A percentile compares a stretch with the other conserved stretches of the same genome.
These are phyloP conservation scores for Erigeron canadensis DNA, from an alignment of 129 eudicot species.

Conservation along the genomic window DNA sequence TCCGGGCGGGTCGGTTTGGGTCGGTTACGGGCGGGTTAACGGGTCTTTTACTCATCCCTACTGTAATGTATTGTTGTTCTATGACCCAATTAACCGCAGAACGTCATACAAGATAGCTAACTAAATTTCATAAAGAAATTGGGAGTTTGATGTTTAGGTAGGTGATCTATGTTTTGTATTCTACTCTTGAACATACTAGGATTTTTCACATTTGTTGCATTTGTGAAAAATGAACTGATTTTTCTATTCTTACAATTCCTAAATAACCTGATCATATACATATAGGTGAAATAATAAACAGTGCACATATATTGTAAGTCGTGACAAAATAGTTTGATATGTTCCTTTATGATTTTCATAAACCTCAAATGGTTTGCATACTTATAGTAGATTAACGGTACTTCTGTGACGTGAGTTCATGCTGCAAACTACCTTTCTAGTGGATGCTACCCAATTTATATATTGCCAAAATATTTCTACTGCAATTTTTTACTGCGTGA, in stretches of 20 bases:
- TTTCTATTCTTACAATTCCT: neutral
- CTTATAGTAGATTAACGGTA: neutral
- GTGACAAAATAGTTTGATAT: conserved; percentile 6
- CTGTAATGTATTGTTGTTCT: neutral
- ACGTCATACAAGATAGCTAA: neutral
- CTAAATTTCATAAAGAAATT: neutral
- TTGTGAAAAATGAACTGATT: neutral
- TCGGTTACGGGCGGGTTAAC: too few species aligned
- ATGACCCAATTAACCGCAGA: neutral
- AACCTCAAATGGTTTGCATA: neutral
- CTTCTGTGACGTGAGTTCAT: neutral
- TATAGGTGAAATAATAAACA: neutral
- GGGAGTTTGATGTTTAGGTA: neutral
- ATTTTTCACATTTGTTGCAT: conserved; percentile 5
- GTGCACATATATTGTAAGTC: neutral
- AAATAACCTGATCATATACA: neutral
- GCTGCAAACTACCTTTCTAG: neutral
- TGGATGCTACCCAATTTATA: neutral
- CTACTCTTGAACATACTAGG: neutral
- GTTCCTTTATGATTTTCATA: neutral
- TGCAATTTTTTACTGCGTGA: neutral
- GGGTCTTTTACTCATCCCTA: too few species aligned
- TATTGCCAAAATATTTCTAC: neutral
- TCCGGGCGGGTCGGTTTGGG: too few species aligned
- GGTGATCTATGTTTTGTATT: neutral